These are phyloP conservation scores for Neohortaea acidophila DNA, from an alignment of 495 filamentous ascomycete genomes.

Conservation along the genomic window DNA sequence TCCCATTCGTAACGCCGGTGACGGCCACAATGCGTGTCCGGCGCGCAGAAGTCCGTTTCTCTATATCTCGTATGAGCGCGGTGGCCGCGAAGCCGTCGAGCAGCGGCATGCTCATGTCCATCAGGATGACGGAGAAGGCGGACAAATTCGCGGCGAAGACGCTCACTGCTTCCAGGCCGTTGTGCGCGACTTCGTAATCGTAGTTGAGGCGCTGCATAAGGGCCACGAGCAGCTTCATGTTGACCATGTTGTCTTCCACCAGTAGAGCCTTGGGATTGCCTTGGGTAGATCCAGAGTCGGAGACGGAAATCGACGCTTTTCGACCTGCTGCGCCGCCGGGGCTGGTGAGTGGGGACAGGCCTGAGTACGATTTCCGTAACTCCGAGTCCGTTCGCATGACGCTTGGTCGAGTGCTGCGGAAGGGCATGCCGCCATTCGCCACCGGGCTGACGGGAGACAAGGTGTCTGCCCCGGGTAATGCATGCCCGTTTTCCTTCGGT, in stretches of 20 bases:
- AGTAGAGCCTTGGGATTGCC: background rate
- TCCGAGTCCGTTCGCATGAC: too few relatives aligned
- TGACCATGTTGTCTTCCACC: constrained; percentile 7
- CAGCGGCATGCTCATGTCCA: constrained; percentile 10
- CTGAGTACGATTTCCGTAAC: too few relatives aligned
- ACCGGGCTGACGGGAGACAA: too few relatives aligned
- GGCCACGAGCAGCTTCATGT: constrained; percentile 7
- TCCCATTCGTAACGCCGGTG: constrained; percentile 6
- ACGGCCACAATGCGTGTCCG: constrained; percentile 8
- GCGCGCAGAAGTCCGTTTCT: background rate
- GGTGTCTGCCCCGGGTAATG: too few relatives aligned
- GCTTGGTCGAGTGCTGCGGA: too few relatives aligned
- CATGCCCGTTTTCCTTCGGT: too few relatives aligned
- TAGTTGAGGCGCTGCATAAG: constrained; percentile 4
- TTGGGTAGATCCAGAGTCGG: background rate
- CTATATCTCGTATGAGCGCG: constrained; percentile 5
- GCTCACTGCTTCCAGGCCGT: constrained; percentile 4
- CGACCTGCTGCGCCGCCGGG: too few relatives aligned
- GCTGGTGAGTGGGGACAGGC: too few relatives aligned
- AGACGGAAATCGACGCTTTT: too few relatives aligned
- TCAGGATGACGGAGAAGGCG: constrained; percentile 2
- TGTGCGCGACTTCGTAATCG: background rate
- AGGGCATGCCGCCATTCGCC: too few relatives aligned
- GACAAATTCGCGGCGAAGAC: background rate
- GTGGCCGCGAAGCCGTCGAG: constrained; percentile 12